Evolutionary conservation across 768 basidiomycete genomes (phyloP).

Genomic region (Scleroderma bovista): DNA sequence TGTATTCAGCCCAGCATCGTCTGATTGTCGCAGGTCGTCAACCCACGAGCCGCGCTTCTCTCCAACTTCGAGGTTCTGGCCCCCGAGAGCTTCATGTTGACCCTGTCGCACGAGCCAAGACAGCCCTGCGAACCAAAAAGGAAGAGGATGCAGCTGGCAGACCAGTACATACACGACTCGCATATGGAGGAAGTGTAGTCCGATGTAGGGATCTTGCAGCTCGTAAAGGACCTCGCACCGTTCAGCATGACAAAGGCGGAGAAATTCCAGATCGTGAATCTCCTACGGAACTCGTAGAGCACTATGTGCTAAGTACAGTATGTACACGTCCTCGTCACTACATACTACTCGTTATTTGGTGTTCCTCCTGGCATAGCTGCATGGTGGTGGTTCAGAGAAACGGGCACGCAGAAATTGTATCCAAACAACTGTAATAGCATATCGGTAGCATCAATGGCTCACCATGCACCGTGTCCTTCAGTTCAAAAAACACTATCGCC

Average conservation of each 20-base stretch:
- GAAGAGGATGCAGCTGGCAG: conserved; percentile 55
- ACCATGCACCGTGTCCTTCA: too few species aligned
- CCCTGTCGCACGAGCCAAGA: conserved; percentile 62
- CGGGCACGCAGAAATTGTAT: too few species aligned
- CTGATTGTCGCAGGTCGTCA: conserved; percentile 22
- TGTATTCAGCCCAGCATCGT: too few species aligned
- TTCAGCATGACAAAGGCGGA: conserved; percentile 84
- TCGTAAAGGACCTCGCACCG: conserved; percentile 61
- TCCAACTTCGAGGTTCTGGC: conserved; percentile 84
- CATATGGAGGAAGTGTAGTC: conserved; percentile 60
- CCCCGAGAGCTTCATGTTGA: conserved; percentile 67
- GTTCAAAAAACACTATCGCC: too few species aligned
- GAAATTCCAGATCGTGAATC: conserved; percentile 88
- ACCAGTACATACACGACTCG: conserved; percentile 23
- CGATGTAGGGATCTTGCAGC: conserved; percentile 52
- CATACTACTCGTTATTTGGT: too few species aligned
- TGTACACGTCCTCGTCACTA: too few species aligned
- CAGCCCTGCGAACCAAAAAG: conserved; percentile 69
- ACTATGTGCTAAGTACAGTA: too few species aligned
- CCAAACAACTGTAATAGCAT: too few species aligned
- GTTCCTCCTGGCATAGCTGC: too few species aligned
- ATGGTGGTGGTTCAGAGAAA: too few species aligned
- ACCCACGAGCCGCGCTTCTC: conserved; percentile 71
- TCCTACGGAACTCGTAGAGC: conserved; percentile 75
- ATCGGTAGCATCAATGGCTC: too few species aligned